phyloP scores from a whole-genome alignment of 495 filamentous ascomycete species.

The Annulohypoxylon maeteangense region DNA sequence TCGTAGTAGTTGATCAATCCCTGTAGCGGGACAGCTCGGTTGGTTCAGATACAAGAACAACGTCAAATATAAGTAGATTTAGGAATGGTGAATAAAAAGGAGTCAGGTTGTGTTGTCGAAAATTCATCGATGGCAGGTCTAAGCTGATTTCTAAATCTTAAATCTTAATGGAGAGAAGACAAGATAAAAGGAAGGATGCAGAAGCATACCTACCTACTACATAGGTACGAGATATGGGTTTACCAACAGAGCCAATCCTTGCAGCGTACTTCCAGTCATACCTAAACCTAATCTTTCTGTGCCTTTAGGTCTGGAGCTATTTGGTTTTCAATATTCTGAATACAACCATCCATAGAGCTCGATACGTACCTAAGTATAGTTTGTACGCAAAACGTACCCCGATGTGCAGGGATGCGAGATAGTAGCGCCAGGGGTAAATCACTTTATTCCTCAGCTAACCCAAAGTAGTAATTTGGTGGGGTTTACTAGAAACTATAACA shows the following conservation, averaged over 20 bases:
- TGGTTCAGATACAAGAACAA: not conserved
- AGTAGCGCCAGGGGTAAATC: not conserved
- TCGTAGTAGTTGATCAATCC: not conserved
- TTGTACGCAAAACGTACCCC: conserved; percentile 16
- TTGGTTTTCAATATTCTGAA: conserved; percentile 2
- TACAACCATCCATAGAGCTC: conserved; percentile 3
- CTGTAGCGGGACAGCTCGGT: not conserved
- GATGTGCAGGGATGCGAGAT: conserved; percentile 11
- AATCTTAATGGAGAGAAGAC: not conserved
- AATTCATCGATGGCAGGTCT: not conserved
- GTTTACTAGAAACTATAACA: not conserved
- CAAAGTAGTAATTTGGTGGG: not conserved
- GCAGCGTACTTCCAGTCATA: conserved; percentile 8
- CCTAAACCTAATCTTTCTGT: not conserved
- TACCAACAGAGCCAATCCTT: conserved; percentile 4
- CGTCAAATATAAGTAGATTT: not conserved
- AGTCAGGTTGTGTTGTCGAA: not conserved
- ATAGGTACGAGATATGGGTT: not conserved
- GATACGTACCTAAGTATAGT: not conserved
- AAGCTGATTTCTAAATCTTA: not conserved
- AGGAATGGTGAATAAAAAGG: not conserved
- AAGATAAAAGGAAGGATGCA: not conserved
- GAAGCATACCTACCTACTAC: too few species aligned
- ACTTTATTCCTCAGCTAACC: conserved; percentile 17
- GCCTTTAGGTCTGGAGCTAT: conserved; percentile 19